Evolutionary conservation across 768 basidiomycete species (phyloP), one percentile per base, ranked within the genome.

Genomic region (Termitomyces sp.): DNA sequence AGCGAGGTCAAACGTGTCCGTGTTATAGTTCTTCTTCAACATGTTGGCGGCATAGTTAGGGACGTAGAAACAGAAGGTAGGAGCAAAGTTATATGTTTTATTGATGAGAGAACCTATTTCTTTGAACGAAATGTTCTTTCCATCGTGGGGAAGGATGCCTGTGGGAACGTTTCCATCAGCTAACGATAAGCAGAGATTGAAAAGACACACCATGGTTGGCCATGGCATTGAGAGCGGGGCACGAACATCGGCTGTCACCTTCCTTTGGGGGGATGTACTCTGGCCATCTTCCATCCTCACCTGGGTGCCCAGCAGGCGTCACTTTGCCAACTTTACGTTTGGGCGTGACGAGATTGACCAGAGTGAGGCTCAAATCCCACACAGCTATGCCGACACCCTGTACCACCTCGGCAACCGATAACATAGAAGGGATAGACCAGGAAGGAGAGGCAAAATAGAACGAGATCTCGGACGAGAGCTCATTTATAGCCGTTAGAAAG

Each of bases 201-300:
- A 15, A n/a, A 38, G 20, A 77, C 76, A 47, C 43, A 91, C 91
- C 92, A 62, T 93, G 91, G 69, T 93, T 93, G 7, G 91, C 89
- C 83, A 94, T 77, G 0, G 89, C 87, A 65, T 94, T 93, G 61
- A 93, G 70, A 12, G 83, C 89, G 1, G 63, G 63, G 32, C 63
- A 92, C 1, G 86, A 83, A 63, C 83, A 83, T 2, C 91, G 78
- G 66, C 89, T 91, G 65, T 92, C 90, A 1, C 82, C 83, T 9
- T 84, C 79, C 60, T 71, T 72, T 10, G 88, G 81, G 2, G 86
- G 71, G 1, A 78, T 72, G 67, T 80, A 91, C 67, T 86, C 83
- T 0, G 90, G 89, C 90, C 90, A 92, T 49, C 78, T 68, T 0
- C 89, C 87, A 36, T 78, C 82, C 52, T 74, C 80, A 0, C 87